Evolutionary conservation across 2,329 filamentous ascomycete genomes (phyloP).

Genomic region (Scortechinia acanthostroma): DNA sequence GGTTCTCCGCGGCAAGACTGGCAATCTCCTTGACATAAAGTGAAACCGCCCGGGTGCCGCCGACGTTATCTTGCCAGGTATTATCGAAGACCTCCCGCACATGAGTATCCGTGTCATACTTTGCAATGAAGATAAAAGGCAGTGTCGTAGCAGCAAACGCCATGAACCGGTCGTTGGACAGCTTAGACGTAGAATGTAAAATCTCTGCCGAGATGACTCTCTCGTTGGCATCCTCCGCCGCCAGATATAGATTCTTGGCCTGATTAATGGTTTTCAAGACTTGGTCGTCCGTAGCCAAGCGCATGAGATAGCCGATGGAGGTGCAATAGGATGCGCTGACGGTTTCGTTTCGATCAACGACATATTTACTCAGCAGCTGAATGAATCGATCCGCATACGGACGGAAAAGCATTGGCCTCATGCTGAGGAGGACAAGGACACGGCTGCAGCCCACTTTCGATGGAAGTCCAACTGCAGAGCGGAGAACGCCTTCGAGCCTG

Average conservation of each 20-base stretch:
- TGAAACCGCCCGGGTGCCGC: constrained; percentile 72
- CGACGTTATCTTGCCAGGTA: constrained; percentile 86
- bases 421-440: constrained; percentile 77
- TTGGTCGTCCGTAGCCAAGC: constrained; percentile 38
- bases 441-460: constrained; percentile 88
- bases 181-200: constrained; percentile 74
- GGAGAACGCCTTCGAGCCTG: constrained; percentile 71
- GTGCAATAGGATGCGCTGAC: constrained; percentile 84
- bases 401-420: constrained; percentile 67
- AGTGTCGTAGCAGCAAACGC: constrained; percentile 68
- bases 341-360: constrained; percentile 87
- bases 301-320: constrained; percentile 77
- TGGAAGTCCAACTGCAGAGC: constrained; percentile 79
- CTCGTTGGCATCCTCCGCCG: constrained; percentile 69
- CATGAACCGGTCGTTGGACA: constrained; percentile 82
- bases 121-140: constrained; percentile 81
- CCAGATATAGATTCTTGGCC: constrained; percentile 69
- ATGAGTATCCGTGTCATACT: constrained; percentile 77
- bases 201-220: constrained; percentile 76
- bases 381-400: constrained; percentile 73
- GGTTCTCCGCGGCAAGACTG: constrained; percentile 53
- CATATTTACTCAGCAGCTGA: constrained; percentile 70
- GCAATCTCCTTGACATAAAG: constrained; percentile 82
- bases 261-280: constrained; percentile 41
- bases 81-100: constrained; percentile 74